Evolutionary conservation across 2,329 filamentous ascomycete genomes (phyloP), one percentile per base, ranked within the genome.

Genomic region (Thelonectria olida): DNA sequence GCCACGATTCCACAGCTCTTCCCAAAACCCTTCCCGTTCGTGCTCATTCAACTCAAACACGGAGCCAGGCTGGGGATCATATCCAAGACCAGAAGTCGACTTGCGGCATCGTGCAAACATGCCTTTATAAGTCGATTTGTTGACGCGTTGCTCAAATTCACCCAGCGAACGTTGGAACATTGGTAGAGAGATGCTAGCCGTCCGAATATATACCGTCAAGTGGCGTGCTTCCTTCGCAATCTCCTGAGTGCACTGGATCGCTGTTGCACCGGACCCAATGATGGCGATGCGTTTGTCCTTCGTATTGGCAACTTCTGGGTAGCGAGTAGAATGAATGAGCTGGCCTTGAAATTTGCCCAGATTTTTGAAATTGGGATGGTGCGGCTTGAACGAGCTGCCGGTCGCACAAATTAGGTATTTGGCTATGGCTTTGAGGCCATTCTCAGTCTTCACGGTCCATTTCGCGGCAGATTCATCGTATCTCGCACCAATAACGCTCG

Each of bases 111-210:
- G 28, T 5, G 45, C 74, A 41, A 61, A 64, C 54, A 62, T 62
- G 17, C 12, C 19, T 39, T 38, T 31, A 36, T 81, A 81, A 1
- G 64, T 67, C 0, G 67, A 66, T 42, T 79, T 79, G 7, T 66
- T 67, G 23, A 74, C 75, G 19, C 81, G 74, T 63, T 85, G 79
- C 54, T 85, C 80, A 41, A 84, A 76, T 25, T 73, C 75, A 0
- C 78, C 77, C 2, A 87, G 67, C 2, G 72, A 54, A 2, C 77
- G 72, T 64, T 87, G 84, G 2, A 80, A 74, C 84, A 90, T 88
- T 0, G 88, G 88, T 0, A 89, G 69, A 12, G 82, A 84, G 12
- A 84, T 79, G 58, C 87, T 88, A 0, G 87, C 85, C 2, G 84
- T 88, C 17, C 87, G 79, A 61, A 88, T 82, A 67, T 87, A 87